A percentile compares a stretch with the other conserved stretches of the same genome.
These are phyloP conservation scores for Colletotrichum falcatum DNA, from an alignment of 2,329 filamentous ascomycete genomes.

Conservation along the genomic window DNA sequence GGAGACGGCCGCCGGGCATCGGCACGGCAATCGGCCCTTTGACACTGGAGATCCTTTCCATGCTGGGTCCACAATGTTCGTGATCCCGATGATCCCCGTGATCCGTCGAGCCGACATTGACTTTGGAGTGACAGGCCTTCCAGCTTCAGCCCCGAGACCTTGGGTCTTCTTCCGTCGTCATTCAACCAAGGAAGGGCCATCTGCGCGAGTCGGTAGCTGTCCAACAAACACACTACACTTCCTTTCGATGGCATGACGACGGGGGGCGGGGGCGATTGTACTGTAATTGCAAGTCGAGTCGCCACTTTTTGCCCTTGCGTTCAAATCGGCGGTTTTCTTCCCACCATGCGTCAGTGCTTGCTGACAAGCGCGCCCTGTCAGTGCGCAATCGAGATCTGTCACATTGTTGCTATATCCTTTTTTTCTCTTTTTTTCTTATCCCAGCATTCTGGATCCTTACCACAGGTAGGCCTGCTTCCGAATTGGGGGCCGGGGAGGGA, in stretches of 20 bases:
- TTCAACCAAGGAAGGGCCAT: background rate
- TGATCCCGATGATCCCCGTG: conserved; percentile 12
- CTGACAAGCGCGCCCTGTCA: conserved; percentile 18
- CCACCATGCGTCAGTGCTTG: background rate
- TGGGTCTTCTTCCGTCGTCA: conserved; percentile 9
- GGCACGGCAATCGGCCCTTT: background rate
- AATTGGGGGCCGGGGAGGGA: background rate
- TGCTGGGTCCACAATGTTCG: background rate
- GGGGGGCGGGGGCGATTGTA: background rate
- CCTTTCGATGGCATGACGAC: background rate
- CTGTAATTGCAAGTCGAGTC: too few species aligned
- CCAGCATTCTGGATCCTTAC: conserved; percentile 4
- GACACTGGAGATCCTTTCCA: background rate
- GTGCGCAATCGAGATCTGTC: conserved; percentile 32
- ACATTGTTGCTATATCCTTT: background rate
- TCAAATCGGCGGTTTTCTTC: background rate
- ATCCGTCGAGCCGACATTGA: conserved; percentile 10
- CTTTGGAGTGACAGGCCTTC: conserved; percentile 17
- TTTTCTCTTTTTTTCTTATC: background rate
- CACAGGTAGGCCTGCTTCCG: conserved; percentile 3
- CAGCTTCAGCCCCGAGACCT: background rate
- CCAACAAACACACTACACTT: too few species aligned
- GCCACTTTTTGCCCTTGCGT: background rate
- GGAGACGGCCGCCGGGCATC: background rate
- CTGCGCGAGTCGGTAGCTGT: background rate